These are phyloP conservation scores for Keithomyces neogunnii DNA, from an alignment of 2,329 filamentous ascomycete genomes.

Conservation along the genomic window DNA sequence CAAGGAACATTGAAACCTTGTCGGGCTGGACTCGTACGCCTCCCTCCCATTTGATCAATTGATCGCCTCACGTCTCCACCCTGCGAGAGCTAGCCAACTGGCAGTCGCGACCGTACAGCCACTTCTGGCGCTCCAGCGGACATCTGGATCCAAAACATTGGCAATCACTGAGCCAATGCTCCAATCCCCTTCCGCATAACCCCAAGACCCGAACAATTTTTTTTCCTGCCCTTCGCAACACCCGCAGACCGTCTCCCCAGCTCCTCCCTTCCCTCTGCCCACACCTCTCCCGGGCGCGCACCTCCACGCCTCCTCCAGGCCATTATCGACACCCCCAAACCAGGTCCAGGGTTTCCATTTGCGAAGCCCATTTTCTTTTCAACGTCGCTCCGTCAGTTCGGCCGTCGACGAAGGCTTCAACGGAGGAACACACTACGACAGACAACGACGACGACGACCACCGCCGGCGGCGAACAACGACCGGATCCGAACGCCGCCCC, in stretches of 20 bases:
- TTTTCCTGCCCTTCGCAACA: conserved; percentile 8
- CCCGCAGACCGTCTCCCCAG: conserved; percentile 8
- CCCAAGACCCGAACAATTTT: conserved; percentile 4
- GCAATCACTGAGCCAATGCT: neutral
- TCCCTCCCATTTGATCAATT: neutral
- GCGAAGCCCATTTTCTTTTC: conserved; percentile 10
- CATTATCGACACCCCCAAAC: conserved; percentile 34
- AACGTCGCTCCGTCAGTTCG: conserved; percentile 6
- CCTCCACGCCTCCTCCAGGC: conserved; percentile 30
- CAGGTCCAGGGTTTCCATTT: conserved; percentile 19
- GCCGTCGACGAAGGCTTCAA: conserved; percentile 6
- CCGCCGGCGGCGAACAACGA: conserved; percentile 3
- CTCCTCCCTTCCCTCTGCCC: conserved; percentile 20
- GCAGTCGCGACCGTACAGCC: neutral
- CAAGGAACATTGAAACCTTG: neutral
- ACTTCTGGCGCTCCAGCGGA: neutral
- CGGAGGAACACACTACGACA: neutral
- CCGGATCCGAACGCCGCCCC: neutral
- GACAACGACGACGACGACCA: conserved; percentile 4
- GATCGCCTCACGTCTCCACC: neutral
- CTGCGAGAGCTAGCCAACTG: neutral
- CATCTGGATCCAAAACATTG: no score
- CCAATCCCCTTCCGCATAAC: neutral
- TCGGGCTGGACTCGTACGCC: neutral
- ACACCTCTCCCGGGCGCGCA: conserved; percentile 25